A percentile compares a stretch with the other conserved stretches of the same genome.
These are phyloP conservation scores for Populus deltoides DNA, from an alignment of 345 rosid genomes.

Conservation along the genomic window DNA sequence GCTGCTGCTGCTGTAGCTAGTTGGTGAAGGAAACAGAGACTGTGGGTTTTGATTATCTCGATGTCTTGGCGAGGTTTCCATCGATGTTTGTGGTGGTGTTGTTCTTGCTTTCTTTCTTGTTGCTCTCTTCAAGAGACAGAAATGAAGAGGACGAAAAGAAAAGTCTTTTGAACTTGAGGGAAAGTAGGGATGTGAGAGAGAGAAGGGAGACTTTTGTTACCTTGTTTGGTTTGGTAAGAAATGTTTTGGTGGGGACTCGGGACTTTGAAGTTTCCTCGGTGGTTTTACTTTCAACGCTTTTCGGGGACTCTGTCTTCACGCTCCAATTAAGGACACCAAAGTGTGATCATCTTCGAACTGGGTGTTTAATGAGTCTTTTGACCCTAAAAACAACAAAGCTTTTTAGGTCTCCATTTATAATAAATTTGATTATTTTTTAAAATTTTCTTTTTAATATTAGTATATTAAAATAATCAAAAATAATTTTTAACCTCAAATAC, in stretches of 20 bases:
- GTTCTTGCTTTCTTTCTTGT: background rate
- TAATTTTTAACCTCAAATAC: too few species aligned
- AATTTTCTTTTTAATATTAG: too few species aligned
- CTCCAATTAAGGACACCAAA: background rate
- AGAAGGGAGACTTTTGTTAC: constrained; percentile 9
- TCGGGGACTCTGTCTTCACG: background rate
- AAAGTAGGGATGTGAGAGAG: background rate
- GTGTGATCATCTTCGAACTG: background rate
- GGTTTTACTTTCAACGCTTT: background rate
- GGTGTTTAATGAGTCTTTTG: background rate
- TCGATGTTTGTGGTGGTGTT: constrained; percentile 15
- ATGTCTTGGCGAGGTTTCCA: constrained; percentile 61
- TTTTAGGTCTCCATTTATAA: too few species aligned
- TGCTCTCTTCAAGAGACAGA: background rate
- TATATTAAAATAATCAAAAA: too few species aligned
- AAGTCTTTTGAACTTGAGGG: background rate
- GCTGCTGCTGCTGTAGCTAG: constrained; percentile 43
- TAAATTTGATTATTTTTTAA: too few species aligned
- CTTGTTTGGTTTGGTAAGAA: constrained; percentile 58
- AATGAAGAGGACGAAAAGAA: background rate
- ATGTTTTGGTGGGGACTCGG: constrained; percentile 49
- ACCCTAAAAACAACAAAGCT: too few species aligned
- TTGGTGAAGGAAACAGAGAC: constrained; percentile 49
- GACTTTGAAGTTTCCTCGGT: constrained; percentile 1
- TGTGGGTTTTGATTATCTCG: constrained; percentile 35